Conservation (phyloP, 352 stramenopile genomes). For the Peronospora belbahrii region DNA sequence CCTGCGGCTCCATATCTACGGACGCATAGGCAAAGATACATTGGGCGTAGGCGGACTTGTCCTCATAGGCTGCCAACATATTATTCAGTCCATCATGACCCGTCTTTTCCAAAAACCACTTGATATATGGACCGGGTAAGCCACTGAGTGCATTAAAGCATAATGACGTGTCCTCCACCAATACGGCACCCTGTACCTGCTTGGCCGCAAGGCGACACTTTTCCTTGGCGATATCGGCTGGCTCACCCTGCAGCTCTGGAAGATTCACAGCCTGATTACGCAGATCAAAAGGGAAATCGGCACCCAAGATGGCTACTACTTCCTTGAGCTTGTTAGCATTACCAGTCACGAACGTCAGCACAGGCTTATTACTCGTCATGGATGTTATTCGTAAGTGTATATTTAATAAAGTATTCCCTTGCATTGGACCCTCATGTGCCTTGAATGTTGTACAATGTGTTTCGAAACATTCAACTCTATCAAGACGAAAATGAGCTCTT, state of each 20-base stretch:
- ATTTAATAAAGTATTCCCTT: background rate
- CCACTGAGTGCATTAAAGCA: constrained; percentile 94
- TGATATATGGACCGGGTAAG: constrained; percentile 95
- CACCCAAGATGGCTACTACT: constrained; percentile 73
- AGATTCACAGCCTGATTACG: constrained; percentile 91
- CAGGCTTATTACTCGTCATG: constrained; percentile 31
- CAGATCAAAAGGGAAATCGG: constrained; percentile 88
- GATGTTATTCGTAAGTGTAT: constrained; percentile 1
- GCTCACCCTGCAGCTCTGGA: constrained; percentile 96
- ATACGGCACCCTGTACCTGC: constrained; percentile 81
- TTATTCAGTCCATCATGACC: constrained; percentile 91
- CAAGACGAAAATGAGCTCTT: constrained; percentile 77
- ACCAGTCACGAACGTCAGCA: constrained; percentile 79
- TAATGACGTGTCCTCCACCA: constrained; percentile 95
- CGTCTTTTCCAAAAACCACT: constrained; percentile 97
- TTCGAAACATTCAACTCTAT: too few relatives aligned
- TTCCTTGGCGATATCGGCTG: constrained; percentile 89
- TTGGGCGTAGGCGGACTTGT: constrained; percentile 94
- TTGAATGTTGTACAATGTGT: constrained; percentile 20
- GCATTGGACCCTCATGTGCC: constrained; percentile 7
- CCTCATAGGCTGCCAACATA: constrained; percentile 89
- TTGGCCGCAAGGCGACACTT: constrained; percentile 91
- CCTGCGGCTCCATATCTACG: constrained; percentile 66
- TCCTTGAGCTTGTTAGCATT: constrained; percentile 84
- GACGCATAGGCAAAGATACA: constrained; percentile 93